Evolutionary conservation across 139 green algal genomes (phyloP), one percentile per base, ranked within the genome.

Genomic region (Chlamydomonas urium): DNA sequence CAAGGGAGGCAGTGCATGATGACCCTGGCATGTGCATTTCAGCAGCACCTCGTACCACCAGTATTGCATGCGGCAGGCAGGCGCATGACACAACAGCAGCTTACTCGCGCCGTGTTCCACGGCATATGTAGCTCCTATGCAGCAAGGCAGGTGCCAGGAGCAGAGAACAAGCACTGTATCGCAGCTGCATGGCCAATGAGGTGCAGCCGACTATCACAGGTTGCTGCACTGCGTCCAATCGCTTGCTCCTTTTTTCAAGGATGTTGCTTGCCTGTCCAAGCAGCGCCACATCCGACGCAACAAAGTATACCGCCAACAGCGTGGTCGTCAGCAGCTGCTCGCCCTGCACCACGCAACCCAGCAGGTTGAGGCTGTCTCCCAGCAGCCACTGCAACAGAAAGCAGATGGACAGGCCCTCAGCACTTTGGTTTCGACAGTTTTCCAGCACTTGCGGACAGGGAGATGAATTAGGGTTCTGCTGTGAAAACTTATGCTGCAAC

Each of bases 351-450:
- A 97, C 60, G 32, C 82, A 90, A 1, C 92, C 92, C 35, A 96
- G 57, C n/a, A 97, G 79, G 75, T 97, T 79, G 6, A 82, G 42
- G 21, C 72, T 82, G 48, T 82, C 77, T 2, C 77, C 74, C 1
- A 65, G 53, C 32, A 93, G 80, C 90, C 90, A 96, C 75, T 94
- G 63, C 2, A 90, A 87, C 23, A 97, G 78, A 65, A 97, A 97
- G 79, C 78, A 96, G 21, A 88, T 73, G 32, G 71, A 88, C 2
- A 97, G 78, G 0, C 87, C 92, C 24, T 96, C 89, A 5, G 79
- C 86, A 21, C 73, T 87, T 26, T 65, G 56, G 56, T 32, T 36
- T 8, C 56, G n/a, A n/a, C n/a, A n/a, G n/a, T n/a, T n/a, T n/a
- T n/a, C n/a, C n/a, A n/a, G n/a, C n/a, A n/a, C n/a, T n/a, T n/a